A percentile compares a stretch with the other conserved stretches of the same genome.
Evolutionary conservation across 2,329 filamentous ascomycete genomes (phyloP).

Genomic region (Arthrobotrys sinensis): DNA sequence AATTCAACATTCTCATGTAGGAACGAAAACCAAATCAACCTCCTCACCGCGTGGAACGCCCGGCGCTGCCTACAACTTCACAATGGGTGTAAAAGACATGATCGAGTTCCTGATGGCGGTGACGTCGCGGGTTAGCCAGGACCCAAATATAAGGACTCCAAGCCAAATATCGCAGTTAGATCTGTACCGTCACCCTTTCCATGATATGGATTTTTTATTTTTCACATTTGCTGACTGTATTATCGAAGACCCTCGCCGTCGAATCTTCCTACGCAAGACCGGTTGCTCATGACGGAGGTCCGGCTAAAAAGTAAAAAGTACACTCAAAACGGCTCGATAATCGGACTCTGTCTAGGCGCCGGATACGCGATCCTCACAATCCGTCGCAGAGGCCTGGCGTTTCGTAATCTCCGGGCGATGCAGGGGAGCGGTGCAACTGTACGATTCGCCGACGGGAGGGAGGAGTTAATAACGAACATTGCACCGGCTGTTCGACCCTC

Average conservation of each 20-base stretch:
- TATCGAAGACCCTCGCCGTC: no score
- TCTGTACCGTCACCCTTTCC: no score
- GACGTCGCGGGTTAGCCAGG: not conserved
- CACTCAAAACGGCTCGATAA: not conserved
- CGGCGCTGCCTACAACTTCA: not conserved
- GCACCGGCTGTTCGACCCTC: not conserved
- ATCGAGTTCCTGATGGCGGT: not conserved
- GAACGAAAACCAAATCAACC: not conserved
- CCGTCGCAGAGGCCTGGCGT: slow-evolving; percentile 27
- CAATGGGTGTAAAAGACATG: not conserved
- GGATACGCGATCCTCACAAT: not conserved
- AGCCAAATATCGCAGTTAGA: no score
- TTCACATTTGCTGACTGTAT: not conserved
- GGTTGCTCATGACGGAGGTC: not conserved
- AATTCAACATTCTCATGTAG: slow-evolving; percentile 15
- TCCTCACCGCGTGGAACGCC: not conserved
- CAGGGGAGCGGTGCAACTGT: not conserved
- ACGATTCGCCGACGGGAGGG: slow-evolving; percentile 25
- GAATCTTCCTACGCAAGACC: slow-evolving; percentile 18
- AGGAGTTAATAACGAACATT: slow-evolving; percentile 12
- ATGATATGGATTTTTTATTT: no score
- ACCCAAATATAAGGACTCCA: not conserved
- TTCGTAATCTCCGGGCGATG: not conserved
- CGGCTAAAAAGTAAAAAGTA: not conserved
- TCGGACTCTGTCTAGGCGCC: slow-evolving; percentile 8